Base-by-base conservation (phyloP, 2,329 filamentous ascomycete species). In the Epichloe sp. region DNA sequence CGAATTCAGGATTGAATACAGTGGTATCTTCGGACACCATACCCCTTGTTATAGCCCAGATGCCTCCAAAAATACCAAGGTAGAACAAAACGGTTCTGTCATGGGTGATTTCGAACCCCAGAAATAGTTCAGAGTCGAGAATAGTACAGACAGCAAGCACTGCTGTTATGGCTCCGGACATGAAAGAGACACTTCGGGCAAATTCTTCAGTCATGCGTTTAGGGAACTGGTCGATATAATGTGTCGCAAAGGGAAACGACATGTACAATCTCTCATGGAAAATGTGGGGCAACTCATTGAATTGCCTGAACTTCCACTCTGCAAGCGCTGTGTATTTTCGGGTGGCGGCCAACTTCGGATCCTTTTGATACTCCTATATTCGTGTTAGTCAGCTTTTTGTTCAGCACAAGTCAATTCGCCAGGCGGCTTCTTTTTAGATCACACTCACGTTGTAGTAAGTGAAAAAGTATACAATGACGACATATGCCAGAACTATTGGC, bases 221-320 rank as follows among this genome's bases (percentile, higher is more conserved):
- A 0, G 93, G 93, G 54, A 98, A 98, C 57, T 97, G 91, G 56
- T 95, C 88, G 26, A 98, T 78, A 61, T 98, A 98, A 46, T 88
- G 81, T 36, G 85, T 88, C 2, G 93, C 91, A 63, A 88, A 96
- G 0, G 91, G 90, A 62, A 93, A 89, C 0, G 93, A 95, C 85
- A 97, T 94, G 57, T 95, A 90, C 42, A 91, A 74, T 19, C 93
- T 82, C 56, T 91, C 86, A 54, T 89, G 80, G 60, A 97, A 98
- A 2, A 97, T 76, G 66, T 98, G 93, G 52, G 85, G 85, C 1
- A 98, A 76, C 66, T 98, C 93, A 61, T 98, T 98, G 75, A 97
- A 98, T 65, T 97, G 91, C 46, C 93, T 84, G 56, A 98, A 96
- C 61, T 96, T 97, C 93, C 93, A 98, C 64, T 95, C 86, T 0